Evolutionary conservation across 2,329 filamentous ascomycete genomes (phyloP).

Genomic region (Alternaria consortialis): DNA sequence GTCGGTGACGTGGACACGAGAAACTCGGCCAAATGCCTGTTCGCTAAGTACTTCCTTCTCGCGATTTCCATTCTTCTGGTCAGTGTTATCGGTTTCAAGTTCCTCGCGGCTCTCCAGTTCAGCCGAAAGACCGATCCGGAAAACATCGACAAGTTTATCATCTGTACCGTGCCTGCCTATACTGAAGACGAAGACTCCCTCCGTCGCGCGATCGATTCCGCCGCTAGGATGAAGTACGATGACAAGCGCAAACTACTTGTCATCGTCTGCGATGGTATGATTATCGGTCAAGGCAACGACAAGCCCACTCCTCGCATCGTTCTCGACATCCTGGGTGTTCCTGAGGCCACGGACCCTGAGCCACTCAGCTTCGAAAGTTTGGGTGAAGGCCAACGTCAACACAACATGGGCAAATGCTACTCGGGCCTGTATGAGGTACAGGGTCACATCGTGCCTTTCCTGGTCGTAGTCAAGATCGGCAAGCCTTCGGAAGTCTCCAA

Average conservation of each 20-base stretch:
- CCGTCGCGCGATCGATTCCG: conserved; percentile 95
- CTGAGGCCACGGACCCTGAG: conserved; percentile 92
- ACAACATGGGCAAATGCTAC: conserved; percentile 99
- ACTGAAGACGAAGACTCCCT: conserved; percentile 98
- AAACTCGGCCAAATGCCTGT: conserved; percentile 83
- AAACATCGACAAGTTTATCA: conserved; percentile 97
- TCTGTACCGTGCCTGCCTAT: conserved; percentile 96
- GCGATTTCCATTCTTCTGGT: conserved; percentile 83
- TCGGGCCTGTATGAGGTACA: conserved; percentile 97
- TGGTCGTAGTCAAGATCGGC: conserved; percentile 96
- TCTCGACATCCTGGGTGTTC: conserved; percentile 93
- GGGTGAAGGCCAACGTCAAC: conserved; percentile 94
- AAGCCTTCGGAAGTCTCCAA: conserved; percentile 75
- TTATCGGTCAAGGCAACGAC: conserved; percentile 98
- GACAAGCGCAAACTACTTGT: conserved; percentile 97
- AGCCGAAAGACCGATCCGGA: conserved; percentile 90
- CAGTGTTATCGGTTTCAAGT: conserved; percentile 90
- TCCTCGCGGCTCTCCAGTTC: conserved; percentile 95
- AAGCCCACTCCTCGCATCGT: conserved; percentile 94
- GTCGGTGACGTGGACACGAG: conserved; percentile 91
- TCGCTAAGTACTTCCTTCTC: conserved; percentile 88
- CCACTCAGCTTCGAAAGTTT: conserved; percentile 96
- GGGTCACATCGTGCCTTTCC: conserved; percentile 96
- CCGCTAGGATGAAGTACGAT: conserved; percentile 94
- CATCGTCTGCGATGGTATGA: conserved; percentile 97